Conservation (phyloP, 257 asterid species). For the Solanum clarkiae region DNA sequence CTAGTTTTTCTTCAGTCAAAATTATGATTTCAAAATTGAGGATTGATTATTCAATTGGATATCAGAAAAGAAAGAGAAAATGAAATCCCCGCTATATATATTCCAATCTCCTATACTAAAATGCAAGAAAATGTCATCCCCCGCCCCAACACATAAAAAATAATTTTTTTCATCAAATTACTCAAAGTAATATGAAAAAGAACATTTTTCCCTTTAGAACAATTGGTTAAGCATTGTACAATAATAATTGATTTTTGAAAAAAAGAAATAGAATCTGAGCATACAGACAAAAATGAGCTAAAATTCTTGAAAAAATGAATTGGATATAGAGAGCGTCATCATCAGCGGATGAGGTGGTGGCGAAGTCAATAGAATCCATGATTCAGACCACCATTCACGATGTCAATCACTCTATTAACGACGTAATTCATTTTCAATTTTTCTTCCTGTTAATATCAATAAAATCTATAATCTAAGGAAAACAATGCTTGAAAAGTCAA, state of each 20-base stretch:
- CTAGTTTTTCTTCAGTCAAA: too few species aligned
- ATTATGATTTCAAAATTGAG: too few species aligned
- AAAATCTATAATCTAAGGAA: not conserved
- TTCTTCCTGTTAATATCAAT: not conserved
- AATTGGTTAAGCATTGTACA: not conserved
- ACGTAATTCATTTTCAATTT: not conserved
- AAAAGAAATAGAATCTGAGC: not conserved
- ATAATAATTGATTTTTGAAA: not conserved
- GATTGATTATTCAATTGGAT: not conserved
- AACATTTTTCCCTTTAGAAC: not conserved
- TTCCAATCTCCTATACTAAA: not conserved
- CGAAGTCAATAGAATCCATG: constrained; percentile 11
- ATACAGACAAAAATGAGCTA: not conserved
- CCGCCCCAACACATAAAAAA: not conserved
- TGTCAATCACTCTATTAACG: not conserved
- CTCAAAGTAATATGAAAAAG: not conserved
- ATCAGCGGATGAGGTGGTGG: constrained; percentile 1
- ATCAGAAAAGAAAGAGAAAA: not conserved
- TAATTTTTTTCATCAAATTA: not conserved
- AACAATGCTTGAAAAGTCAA: not conserved
- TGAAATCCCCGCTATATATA: not conserved
- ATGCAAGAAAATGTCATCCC: not conserved
- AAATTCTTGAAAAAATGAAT: not conserved
- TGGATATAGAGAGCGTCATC: constrained; percentile 7
- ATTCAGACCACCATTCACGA: not conserved